phyloP scores from a whole-genome alignment of 164 flowering plant genomes.

The Saururus chinensis region DNA sequence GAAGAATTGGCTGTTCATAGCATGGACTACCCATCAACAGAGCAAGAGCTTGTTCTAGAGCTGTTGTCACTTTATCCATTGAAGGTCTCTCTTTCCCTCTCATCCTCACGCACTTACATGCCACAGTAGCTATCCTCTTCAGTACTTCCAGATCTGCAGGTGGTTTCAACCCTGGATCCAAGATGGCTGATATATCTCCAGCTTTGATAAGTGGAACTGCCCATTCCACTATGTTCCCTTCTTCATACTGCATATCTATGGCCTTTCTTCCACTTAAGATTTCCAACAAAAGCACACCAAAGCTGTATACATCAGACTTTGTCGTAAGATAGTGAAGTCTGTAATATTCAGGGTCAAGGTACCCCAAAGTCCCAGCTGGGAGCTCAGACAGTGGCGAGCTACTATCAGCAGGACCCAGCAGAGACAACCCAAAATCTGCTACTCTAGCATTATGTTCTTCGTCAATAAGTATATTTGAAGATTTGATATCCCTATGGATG shows the following conservation, averaged over 20 bases:
- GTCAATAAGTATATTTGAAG: constrained; percentile 88
- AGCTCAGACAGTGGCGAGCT: constrained; percentile 83
- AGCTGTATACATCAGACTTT: constrained; percentile 90
- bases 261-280: constrained; percentile 86
- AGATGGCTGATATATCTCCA: constrained; percentile 46
- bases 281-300: constrained; percentile 83
- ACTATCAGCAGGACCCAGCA: constrained; percentile 82
- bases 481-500: constrained; percentile 88
- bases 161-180: constrained; percentile 63
- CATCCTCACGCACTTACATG: constrained; percentile 89
- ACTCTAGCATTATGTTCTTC: constrained; percentile 95
- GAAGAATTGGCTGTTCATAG: constrained; percentile 76
- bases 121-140: constrained; percentile 65
- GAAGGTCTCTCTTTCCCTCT: constrained; percentile 95
- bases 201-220: constrained; percentile 85
- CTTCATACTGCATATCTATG: constrained; percentile 81
- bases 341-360: constrained; percentile 92
- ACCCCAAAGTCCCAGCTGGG: constrained; percentile 92
- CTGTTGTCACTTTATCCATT: constrained; percentile 92
- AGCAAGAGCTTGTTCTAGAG: constrained; percentile 74
- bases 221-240: constrained; percentile 94
- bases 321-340: constrained; percentile 92
- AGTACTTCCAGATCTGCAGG: constrained; percentile 66
- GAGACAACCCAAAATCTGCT: constrained; percentile 90
- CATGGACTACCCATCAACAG: constrained; percentile 81